Percentiles rank a stretch among this genome's conserved stretches.
Evolutionary conservation across 73 alveolate species (phyloP).

Genomic region (Stentor roeselii): DNA sequence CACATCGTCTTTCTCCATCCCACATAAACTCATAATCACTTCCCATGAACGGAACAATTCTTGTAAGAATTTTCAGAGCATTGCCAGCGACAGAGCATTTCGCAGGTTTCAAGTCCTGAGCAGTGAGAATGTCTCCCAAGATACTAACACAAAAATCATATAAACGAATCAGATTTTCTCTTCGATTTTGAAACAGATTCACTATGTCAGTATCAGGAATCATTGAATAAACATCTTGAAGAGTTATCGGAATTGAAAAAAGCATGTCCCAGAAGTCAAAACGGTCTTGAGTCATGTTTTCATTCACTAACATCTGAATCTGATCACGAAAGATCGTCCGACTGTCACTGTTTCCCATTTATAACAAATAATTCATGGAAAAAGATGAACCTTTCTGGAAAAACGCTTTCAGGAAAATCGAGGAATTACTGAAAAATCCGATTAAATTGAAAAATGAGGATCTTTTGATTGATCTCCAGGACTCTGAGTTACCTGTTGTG

Average conservation of each 20-base stretch:
- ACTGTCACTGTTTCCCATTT: constrained; percentile 23
- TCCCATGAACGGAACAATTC: not conserved
- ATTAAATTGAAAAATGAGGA: not conserved
- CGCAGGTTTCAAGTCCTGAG: not conserved
- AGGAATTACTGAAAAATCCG: not conserved
- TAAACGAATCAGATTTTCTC: not conserved
- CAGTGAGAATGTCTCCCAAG: not conserved
- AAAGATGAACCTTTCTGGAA: not conserved
- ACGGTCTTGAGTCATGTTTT: not conserved
- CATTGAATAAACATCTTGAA: constrained; percentile 9
- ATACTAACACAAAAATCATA: not conserved
- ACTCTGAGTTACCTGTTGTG: not conserved
- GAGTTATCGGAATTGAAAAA: not conserved
- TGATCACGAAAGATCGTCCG: constrained; percentile 23
- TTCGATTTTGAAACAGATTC: not conserved
- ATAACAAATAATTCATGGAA: not conserved
- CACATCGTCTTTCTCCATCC: not conserved
- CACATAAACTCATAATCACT: not conserved
- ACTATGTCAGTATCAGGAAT: constrained; percentile 17
- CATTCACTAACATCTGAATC: constrained; percentile 1
- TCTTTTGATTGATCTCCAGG: not conserved
- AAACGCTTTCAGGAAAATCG: not conserved
- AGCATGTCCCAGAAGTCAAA: constrained; percentile 22
- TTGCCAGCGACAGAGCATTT: not conserved
- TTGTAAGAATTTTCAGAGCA: not conserved